Conservation (phyloP, 2,329 filamentous ascomycete species). For the Diaporthe capsici region DNA sequence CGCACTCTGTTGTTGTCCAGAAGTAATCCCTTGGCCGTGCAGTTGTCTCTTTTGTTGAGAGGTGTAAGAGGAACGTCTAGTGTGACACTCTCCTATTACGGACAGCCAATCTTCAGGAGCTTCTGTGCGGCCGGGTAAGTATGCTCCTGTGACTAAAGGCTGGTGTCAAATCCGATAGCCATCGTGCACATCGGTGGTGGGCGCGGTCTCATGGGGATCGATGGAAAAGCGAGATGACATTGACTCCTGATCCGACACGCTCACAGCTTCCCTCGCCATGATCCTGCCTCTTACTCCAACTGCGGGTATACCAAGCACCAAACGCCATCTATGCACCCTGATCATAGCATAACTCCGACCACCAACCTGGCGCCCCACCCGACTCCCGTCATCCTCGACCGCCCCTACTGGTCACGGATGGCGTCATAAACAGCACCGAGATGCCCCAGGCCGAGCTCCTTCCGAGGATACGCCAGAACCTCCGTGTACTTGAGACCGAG, state of each 20-base stretch:
- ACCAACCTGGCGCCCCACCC: too few species aligned
- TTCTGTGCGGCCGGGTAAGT: background rate
- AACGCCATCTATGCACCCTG: background rate
- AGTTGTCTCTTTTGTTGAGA: background rate
- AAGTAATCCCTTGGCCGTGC: background rate
- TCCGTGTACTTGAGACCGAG: slow-evolving; percentile 19
- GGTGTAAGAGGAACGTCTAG: background rate
- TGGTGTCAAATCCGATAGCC: background rate
- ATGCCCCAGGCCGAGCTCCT: slow-evolving; percentile 7
- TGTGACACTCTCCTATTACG: background rate
- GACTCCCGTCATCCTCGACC: background rate
- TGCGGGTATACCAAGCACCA: slow-evolving; percentile 8
- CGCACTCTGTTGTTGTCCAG: background rate
- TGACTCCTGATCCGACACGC: background rate
- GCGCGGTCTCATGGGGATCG: background rate
- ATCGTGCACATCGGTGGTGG: background rate
- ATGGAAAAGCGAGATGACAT: background rate
- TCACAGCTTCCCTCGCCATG: background rate
- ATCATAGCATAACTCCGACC: background rate
- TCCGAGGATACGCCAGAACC: slow-evolving; percentile 10
- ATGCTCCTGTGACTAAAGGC: background rate
- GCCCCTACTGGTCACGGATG: background rate
- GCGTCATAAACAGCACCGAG: slow-evolving; percentile 13
- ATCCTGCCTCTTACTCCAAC: background rate
- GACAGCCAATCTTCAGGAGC: too few species aligned